phyloP scores from a whole-genome alignment of 1,284 basidiomycete genomes.

The Ustilago sp. region DNA sequence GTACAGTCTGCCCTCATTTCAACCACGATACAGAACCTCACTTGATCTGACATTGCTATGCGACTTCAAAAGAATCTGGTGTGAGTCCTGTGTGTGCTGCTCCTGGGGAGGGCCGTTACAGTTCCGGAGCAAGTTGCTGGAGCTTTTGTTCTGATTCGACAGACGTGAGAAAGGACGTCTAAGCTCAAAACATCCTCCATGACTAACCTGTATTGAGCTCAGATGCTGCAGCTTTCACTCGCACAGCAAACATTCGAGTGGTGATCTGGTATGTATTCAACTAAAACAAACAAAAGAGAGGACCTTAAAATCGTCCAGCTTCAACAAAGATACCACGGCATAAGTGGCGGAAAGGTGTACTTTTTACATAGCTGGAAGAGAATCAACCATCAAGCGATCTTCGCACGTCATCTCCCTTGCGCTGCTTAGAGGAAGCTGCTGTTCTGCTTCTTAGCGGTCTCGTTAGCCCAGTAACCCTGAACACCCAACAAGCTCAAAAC shows the following conservation, averaged over 20 bases:
- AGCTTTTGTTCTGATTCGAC: too few species aligned
- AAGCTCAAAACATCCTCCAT: too few species aligned
- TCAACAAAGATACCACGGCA: neutral
- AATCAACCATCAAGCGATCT: neutral
- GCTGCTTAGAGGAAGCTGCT: conserved; percentile 17
- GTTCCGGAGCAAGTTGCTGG: too few species aligned
- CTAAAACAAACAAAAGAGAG: neutral
- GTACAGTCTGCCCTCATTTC: neutral
- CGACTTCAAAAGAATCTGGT: too few species aligned
- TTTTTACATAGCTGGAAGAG: neutral
- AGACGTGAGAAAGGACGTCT: too few species aligned
- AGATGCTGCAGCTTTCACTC: too few species aligned
- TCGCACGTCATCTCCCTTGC: neutral
- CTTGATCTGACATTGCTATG: too few species aligned
- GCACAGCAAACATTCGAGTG: conserved; percentile 11
- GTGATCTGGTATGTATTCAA: conserved; percentile 9
- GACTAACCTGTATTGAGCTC: too few species aligned
- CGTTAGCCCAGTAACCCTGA: conserved; percentile 57
- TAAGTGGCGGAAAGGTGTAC: neutral
- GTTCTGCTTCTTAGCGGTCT: conserved; percentile 57
- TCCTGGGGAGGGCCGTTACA: too few species aligned
- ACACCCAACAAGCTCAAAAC: conserved; percentile 61
- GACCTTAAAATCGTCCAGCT: neutral
- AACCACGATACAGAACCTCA: too few species aligned
- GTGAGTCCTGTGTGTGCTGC: too few species aligned